Evolutionary conservation across 805 yeast species (phyloP).

Genomic region (Kodamaea kakaduensis): DNA sequence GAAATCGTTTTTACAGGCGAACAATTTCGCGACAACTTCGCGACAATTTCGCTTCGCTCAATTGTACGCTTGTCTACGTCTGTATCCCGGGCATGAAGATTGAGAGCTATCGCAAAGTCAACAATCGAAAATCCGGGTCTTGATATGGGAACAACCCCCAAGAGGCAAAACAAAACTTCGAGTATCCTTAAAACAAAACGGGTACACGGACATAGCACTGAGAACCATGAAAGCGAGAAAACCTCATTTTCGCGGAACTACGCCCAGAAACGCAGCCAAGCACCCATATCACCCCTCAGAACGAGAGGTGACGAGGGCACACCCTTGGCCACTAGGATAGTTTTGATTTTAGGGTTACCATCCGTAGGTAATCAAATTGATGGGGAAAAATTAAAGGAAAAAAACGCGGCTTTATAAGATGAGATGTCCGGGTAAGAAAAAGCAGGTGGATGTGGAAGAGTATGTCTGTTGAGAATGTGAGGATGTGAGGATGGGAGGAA

Average conservation of each 20-base stretch:
- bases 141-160: conserved; percentile 34
- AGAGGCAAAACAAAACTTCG: conserved; percentile 23
- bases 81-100: conserved; percentile 52
- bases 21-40: no score
- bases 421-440: conserved; percentile 10
- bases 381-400: conserved; percentile 4
- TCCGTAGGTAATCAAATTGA: conserved; percentile 33
- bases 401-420: conserved; percentile 7
- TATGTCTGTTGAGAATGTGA: no score
- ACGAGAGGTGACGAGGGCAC: conserved; percentile 15
- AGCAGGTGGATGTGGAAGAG: no score
- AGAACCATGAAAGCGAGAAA: background rate
- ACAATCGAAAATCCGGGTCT: conserved; percentile 46
- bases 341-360: conserved; percentile 28
- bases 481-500: background rate
- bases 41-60: no score
- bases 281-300: no score
- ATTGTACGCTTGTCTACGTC: no score
- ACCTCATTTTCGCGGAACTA: conserved; percentile 1
- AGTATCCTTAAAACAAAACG: conserved; percentile 26
- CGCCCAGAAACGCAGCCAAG: no score
- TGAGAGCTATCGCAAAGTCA: conserved; percentile 35
- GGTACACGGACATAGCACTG: conserved; percentile 11
- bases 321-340: conserved; percentile 25
- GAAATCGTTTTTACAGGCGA: no score